Evolutionary conservation across 176 grass and related monocot genomes (phyloP).

Genomic region (Cenchrus fungigraminus): DNA sequence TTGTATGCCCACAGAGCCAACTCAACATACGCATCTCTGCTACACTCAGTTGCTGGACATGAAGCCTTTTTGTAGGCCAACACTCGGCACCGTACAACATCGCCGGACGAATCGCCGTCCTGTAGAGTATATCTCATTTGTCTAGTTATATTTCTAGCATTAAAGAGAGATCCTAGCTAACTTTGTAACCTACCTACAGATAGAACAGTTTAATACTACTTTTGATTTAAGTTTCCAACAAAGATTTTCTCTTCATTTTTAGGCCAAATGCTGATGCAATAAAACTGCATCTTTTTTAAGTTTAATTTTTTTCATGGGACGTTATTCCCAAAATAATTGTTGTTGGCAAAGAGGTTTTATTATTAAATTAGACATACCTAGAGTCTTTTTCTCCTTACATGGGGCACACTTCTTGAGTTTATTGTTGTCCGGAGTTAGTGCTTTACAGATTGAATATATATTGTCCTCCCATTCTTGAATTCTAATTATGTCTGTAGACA

Average conservation of each 20-base stretch:
- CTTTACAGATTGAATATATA: constrained; percentile 11
- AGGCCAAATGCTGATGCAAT: constrained; percentile 8
- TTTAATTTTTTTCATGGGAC: neutral
- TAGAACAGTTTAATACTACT: neutral
- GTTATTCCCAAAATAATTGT: neutral
- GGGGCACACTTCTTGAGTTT: neutral
- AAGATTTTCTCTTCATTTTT: constrained; percentile 11
- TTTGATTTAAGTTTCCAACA: neutral
- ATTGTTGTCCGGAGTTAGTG: neutral
- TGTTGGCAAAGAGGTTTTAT: constrained; percentile 4
- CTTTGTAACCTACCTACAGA: neutral
- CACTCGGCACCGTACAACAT: too few species aligned
- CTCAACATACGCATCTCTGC: too few species aligned
- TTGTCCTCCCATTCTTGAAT: constrained; percentile 34
- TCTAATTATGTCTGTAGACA: constrained; percentile 65
- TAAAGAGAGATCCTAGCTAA: neutral
- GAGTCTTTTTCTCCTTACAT: neutral
- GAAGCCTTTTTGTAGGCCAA: too few species aligned
- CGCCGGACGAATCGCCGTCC: too few species aligned
- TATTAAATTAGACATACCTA: constrained; percentile 27
- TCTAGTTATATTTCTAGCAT: constrained; percentile 20
- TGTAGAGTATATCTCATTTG: neutral
- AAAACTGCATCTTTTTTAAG: neutral
- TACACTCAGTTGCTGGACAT: too few species aligned
- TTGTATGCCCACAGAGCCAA: too few species aligned